Percentiles rank a stretch among this genome's conserved stretches.
phyloP scores from a whole-genome alignment of 2,329 filamentous ascomycete species.

The Aspergillus eucalypticola region DNA sequence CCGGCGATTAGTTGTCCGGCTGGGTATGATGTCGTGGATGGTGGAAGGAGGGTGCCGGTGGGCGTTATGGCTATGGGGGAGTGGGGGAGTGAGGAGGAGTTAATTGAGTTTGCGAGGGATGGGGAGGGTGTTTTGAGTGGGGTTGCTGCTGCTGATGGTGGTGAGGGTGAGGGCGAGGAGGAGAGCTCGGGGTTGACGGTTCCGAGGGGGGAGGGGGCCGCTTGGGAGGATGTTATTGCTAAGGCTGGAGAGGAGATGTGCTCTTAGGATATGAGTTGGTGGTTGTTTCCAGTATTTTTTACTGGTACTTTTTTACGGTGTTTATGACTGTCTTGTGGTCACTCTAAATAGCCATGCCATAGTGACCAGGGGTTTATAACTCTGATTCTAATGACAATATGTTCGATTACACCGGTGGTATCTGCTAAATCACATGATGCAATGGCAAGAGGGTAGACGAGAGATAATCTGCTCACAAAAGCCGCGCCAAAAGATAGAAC shows the following conservation, averaged over 20 bases:
- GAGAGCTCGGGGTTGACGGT: constrained; percentile 25
- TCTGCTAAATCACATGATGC: background rate
- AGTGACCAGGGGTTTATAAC: background rate
- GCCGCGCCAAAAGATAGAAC: background rate
- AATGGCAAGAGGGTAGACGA: background rate
- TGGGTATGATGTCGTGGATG: constrained; percentile 60
- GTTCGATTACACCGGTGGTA: background rate
- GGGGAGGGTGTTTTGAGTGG: constrained; percentile 50
- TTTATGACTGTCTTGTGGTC: too few species aligned
- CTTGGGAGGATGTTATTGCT: constrained; percentile 43
- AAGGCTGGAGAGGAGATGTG: constrained; percentile 20
- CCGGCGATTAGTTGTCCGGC: constrained; percentile 74
- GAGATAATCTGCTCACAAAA: background rate
- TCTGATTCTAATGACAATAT: background rate
- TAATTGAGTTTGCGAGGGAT: constrained; percentile 56
- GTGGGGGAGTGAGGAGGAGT: constrained; percentile 55
- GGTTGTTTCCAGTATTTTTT: background rate
- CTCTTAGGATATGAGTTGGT: background rate
- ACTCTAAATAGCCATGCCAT: too few species aligned
- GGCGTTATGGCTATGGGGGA: constrained; percentile 58
- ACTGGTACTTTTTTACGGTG: too few species aligned
- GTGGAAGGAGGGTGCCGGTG: constrained; percentile 43
- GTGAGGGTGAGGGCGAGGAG: constrained; percentile 7
- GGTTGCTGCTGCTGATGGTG: constrained; percentile 8
- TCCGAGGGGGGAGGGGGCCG: constrained; percentile 28